Base-by-base conservation (phyloP, 495 filamentous ascomycete genomes). In the Hyphodiscus hymeniophilus region DNA sequence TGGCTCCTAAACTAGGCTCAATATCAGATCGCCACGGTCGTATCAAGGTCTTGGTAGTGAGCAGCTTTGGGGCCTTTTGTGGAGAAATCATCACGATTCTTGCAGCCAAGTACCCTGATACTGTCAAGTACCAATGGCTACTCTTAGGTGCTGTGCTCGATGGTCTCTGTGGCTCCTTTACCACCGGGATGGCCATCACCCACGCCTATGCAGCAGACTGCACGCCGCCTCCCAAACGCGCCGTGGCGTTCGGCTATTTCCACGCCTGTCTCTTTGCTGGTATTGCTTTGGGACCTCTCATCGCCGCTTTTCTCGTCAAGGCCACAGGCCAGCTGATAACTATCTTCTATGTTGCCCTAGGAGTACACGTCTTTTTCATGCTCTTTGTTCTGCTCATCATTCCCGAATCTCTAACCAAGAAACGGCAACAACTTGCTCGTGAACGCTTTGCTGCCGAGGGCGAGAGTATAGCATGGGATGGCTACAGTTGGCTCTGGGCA, bases 11-110 rank as follows among this genome's bases (percentile, higher is more conserved):
- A 47, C 62, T 98, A 3, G 92, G 92, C 2, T 74, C 82, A 0
- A 65, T 95, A 17, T 96, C 91, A 1, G 92, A 98, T 68, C 81
- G 87, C 5, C 86, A 89, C 66, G 92, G 92, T 2, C 77, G 92
- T 38, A 86, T 80, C 36, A 69, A 59, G 15, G 59, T 95, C 31
- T 77, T 97, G 45, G 72, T 81, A 12, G 54, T 87, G 26, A 74
- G 78, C 18, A 81, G 81, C 11, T 60, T 76, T 2, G 89, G 88
- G 7, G 75, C 79, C 33, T 69, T 95, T 0, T 39, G 78, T 1
- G 73, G 67, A 36, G 92, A 96, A 61, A 58, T 81, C 32, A 76
- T 92, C 42, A 87, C 84, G 22, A 83, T 92, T 28, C 52, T 89
- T 5, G 79, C 89, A 12, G 87, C 78, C 32, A 84, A 72, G 51